Evolutionary conservation across 768 basidiomycete genomes (phyloP).

Genomic region (Scleroderma bovista): DNA sequence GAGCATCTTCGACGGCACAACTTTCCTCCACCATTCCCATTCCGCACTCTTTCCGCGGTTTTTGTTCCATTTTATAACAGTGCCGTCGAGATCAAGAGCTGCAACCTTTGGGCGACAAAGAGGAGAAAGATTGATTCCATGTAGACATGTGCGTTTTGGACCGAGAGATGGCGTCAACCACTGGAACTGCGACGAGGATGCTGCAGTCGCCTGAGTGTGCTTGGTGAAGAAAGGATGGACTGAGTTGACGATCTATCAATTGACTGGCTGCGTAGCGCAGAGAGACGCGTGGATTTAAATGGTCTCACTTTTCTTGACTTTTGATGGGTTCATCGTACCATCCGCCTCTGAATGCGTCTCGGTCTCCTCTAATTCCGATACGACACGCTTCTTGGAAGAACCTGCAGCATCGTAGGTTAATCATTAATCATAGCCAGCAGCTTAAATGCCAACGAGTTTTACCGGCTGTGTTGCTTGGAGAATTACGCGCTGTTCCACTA

Average conservation of each 20-base stretch:
- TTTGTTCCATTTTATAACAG: conserved; percentile 55
- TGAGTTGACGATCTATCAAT: conserved; percentile 8
- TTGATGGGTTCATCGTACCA: neutral
- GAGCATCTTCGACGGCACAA: conserved; percentile 59
- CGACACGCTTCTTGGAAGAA: neutral
- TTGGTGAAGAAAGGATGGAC: conserved; percentile 41
- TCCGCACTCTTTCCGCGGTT: conserved; percentile 33
- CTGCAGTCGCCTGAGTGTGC: conserved; percentile 4
- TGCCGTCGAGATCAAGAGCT: conserved; percentile 85
- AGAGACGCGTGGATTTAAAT: neutral
- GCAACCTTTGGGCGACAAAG: conserved; percentile 53
- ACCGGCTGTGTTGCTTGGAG: neutral
- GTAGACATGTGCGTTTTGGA: conserved; percentile 30
- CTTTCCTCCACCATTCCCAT: conserved; percentile 66
- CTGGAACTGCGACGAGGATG: conserved; percentile 15
- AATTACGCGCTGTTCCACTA: neutral
- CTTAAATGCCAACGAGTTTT: neutral
- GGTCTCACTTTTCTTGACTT: neutral
- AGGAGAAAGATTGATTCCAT: conserved; percentile 29
- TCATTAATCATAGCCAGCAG: neutral
- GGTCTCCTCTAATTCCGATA: neutral
- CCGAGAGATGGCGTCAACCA: conserved; percentile 33
- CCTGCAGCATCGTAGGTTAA: neutral
- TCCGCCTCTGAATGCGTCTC: neutral
- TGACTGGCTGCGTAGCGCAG: neutral